Evolutionary conservation across 345 rosid species (phyloP), one percentile per base, ranked within the genome.

Genomic region (Heritiera littoralis): DNA sequence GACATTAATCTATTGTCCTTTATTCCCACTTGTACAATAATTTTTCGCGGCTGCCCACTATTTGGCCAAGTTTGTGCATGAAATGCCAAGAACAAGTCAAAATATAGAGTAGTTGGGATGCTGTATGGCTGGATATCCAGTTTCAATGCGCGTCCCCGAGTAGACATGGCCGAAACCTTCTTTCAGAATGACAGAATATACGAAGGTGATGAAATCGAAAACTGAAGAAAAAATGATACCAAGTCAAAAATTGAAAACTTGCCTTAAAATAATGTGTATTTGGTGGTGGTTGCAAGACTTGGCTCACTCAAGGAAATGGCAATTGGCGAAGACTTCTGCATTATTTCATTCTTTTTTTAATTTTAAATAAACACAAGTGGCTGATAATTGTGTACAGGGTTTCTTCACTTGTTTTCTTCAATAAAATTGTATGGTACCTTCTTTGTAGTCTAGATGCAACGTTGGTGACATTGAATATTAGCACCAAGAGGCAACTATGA

Each of bases 31-130:
- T 23, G 35, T 18, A 23, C 28, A 58, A 30, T 35, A 6, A 45
- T 30, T 12, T n/a, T 9, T 20, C 2, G 59, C 35, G n/a, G 72
- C 61, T 77, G 28, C 78, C 78, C 81, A 77, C 70, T 38, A 0
- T 11, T 18, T 3, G 40, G 9, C 52, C 45, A 13, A 66, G 8
- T 55, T 46, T 64, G 67, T 49, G 10, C 77, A 61, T 11, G 20
- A 1, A 13, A 55, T 30, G 54, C 75, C 45, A 8, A 20, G 72
- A 49, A 56, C 58, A 43, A 54, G 75, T 78, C 70, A 45, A 46
- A 66, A 73, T 7, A 63, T 35, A 13, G 77, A 72, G 82, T 56
- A 6, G 74, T 80, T 66, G 54, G 72, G 76, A 69, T 51, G 72
- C 7, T 58, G 48, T 32, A 46, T 23, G 17, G 66, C 74, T 54